Percentiles rank a stretch among this genome's conserved stretches.
phyloP scores from a whole-genome alignment of 306 rosid genomes.

The Vigna nakashimae region DNA sequence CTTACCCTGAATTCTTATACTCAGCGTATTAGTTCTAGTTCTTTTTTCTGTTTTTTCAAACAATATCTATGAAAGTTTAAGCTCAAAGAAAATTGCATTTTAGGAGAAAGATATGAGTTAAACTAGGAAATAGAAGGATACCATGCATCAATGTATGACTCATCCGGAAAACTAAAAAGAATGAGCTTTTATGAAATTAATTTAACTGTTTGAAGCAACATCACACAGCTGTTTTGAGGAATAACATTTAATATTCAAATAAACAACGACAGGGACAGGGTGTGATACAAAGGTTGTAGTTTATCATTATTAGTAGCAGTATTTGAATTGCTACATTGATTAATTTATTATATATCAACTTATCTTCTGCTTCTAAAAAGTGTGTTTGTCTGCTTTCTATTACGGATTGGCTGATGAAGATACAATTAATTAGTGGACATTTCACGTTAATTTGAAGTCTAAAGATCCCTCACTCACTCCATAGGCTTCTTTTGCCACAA shows the following conservation, averaged over 20 bases:
- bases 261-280: background rate
- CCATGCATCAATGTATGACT: too few relatives aligned
- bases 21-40: too few relatives aligned
- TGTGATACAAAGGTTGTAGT: background rate
- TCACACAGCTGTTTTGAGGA: too few relatives aligned
- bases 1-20: too few relatives aligned
- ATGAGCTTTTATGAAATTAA: too few relatives aligned
- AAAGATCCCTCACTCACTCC: conserved; percentile 24
- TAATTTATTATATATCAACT: conserved; percentile 12
- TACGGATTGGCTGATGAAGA: conserved; percentile 36
- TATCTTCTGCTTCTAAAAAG: conserved; percentile 39
- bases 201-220: too few relatives aligned
- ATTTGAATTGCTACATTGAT: background rate
- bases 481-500: conserved; percentile 37
- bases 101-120: too few relatives aligned
- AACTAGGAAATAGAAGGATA: too few relatives aligned
- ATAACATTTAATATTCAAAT: conserved; percentile 13
- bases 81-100: too few relatives aligned
- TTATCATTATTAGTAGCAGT: background rate
- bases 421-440: conserved; percentile 13
- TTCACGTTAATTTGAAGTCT: conserved; percentile 2
- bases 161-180: too few relatives aligned
- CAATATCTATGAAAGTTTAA: too few relatives aligned
- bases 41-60: too few relatives aligned
- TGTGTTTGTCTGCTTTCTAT: conserved; percentile 24